These are phyloP conservation scores for Flueggea neowawraea DNA, from an alignment of 441 rosid genomes.

Conservation along the genomic window DNA sequence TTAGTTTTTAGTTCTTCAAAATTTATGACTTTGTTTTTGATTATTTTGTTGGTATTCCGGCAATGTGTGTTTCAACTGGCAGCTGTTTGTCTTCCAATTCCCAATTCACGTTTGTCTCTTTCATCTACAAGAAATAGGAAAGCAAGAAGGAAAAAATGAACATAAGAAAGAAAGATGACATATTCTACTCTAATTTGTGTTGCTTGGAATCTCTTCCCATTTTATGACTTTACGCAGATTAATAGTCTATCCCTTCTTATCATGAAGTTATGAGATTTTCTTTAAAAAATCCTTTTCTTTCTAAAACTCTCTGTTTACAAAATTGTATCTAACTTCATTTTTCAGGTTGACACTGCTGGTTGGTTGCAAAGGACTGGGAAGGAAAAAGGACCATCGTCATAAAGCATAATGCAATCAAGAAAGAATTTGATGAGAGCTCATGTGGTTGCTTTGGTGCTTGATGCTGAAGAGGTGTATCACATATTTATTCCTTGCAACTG, in stretches of 20 bases:
- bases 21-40: not conserved
- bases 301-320: not conserved
- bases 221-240: too few relatives aligned
- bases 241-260: too few relatives aligned
- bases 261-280: too few relatives aligned
- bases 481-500: conserved; percentile 1
- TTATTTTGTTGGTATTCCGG: not conserved
- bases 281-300: too few relatives aligned
- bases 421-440: conserved; percentile 96
- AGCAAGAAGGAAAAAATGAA: too few relatives aligned
- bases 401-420: conserved; percentile 91
- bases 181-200: too few relatives aligned
- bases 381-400: conserved; percentile 88
- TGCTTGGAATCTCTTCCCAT: too few relatives aligned
- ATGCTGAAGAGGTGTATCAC: conserved; percentile 81
- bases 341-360: conserved; percentile 96
- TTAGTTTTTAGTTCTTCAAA: not conserved
- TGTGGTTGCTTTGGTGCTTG: conserved; percentile 84
- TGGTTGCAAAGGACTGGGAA: conserved; percentile 88
- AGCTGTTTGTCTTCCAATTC: too few relatives aligned
- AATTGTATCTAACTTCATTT: not conserved
- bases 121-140: too few relatives aligned
- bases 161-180: too few relatives aligned
- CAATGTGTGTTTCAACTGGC: too few relatives aligned
- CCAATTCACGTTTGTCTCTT: too few relatives aligned